phyloP scores from a whole-genome alignment of 164 flowering plant genomes.

The Nymphaea colorata region DNA sequence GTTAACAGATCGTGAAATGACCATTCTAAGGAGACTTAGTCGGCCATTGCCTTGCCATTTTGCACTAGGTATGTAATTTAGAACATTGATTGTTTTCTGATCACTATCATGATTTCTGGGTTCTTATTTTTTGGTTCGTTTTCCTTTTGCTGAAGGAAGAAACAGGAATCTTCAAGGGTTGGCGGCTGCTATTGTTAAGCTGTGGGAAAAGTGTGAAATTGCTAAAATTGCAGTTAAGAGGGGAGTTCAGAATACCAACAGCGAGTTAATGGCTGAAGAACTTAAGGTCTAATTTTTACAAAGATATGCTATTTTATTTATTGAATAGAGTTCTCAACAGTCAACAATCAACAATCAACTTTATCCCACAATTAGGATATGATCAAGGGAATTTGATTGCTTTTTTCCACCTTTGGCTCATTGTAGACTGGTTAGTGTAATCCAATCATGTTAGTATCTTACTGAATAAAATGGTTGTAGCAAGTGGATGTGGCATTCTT shows the following conservation, averaged over 20 bases:
- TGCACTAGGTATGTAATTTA: slow-evolving; percentile 46
- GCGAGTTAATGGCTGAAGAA: slow-evolving; percentile 88
- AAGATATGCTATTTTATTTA: no score
- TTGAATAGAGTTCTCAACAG: background rate
- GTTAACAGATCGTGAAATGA: slow-evolving; percentile 91
- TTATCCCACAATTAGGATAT: no score
- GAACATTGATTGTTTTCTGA: background rate
- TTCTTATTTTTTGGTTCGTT: background rate
- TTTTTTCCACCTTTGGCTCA: no score
- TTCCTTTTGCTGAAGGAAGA: slow-evolving; percentile 39
- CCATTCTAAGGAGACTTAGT: slow-evolving; percentile 68
- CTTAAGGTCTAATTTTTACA: slow-evolving; percentile 35
- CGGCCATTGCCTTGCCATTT: slow-evolving; percentile 84
- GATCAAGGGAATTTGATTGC: no score
- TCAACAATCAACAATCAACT: no score
- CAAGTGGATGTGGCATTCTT: no score
- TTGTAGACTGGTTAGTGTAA: no score
- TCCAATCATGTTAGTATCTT: no score
- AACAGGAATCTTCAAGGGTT: slow-evolving; percentile 85
- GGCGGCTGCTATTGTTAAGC: slow-evolving; percentile 77
- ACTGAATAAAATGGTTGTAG: no score
- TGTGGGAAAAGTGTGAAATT: slow-evolving; percentile 95
- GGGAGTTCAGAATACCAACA: slow-evolving; percentile 88
- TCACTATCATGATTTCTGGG: no score
- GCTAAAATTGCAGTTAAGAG: slow-evolving; percentile 92